Evolutionary conservation across 78 protist genomes (phyloP).

Genomic region (slime mould (Dictyostelium discoideum)): DNA sequence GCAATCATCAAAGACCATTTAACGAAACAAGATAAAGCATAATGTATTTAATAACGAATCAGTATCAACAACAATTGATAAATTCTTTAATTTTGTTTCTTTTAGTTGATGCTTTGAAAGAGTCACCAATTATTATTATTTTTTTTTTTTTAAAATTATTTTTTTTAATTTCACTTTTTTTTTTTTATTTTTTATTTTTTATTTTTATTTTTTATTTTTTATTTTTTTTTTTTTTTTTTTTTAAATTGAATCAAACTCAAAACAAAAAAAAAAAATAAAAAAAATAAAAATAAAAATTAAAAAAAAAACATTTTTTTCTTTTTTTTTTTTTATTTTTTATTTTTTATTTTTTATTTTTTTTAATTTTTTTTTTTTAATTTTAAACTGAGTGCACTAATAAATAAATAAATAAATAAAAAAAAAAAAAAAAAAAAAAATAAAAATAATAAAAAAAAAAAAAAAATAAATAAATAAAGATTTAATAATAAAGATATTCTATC

Average conservation of each 20-base stretch:
- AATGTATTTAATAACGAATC: not conserved
- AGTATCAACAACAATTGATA: not conserved
- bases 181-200: no score
- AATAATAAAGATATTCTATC: not conserved
- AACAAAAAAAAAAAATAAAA: not conserved
- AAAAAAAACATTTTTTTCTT: not conserved
- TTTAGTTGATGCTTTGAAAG: constrained; percentile 11
- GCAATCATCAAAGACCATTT: not conserved
- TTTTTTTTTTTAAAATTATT: no score
- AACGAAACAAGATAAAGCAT: constrained; percentile 2
- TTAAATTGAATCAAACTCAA: not conserved
- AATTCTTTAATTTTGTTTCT: constrained; percentile 17
- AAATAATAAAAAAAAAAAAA: no score
- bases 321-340: not conserved
- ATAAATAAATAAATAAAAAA: not conserved
- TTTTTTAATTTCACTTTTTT: no score
- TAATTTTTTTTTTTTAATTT: not conserved
- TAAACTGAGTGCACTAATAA: not conserved
- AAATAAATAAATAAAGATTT: no score
- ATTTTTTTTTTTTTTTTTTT: no score
- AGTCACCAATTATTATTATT: constrained; percentile 67
- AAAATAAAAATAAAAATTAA: not conserved
- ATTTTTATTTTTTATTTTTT: no score
- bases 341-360: not conserved
- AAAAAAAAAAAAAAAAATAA: no score